Evolutionary conservation across 257 asterid genomes (phyloP), one percentile per base, ranked within the genome.

Genomic region (Anisodus tanguticus): DNA sequence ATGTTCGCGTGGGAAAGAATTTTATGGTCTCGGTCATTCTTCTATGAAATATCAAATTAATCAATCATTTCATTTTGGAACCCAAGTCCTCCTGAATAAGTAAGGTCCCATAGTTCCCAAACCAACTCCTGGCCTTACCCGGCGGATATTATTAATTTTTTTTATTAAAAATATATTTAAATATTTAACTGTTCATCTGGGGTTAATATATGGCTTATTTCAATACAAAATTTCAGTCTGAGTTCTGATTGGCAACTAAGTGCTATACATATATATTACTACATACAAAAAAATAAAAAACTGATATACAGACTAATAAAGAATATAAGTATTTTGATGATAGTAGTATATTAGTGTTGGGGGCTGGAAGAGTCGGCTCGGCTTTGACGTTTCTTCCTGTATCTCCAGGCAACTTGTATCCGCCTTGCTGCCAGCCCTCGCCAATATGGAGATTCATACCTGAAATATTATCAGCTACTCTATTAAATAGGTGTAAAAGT

Each of bases 401-500:
- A 92, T 81, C 97, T 90, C 97, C 98, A 97, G 5, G 97, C 98
- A 16, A 91, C 96, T 85, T 95, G 97, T 63, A 95, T 95, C 45
- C 87, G 90, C 72, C 91, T 88, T 2, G 95, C 97, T 63, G 98
- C 97, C 5, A 88, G 90, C 54, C 90, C 91, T 76, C 94, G 88
- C 97, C 97, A 92, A 85, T 97, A 95, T 16, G 97, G 97, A 3
- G 99, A 95, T 85, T 88, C 93, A 13, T 93, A 93, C 85, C 98
- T 97, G 17, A 77, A 17, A 31, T 31, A 59, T 80, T 6, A 9
- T 37, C 62, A 51, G 76, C 45, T 41, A 41, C 45, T 31, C n/a
- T 11, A 77, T n/a, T 13, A 68, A 37, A 37, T 8, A 22, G 45
- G 45, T 66, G 49, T n/a, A 7, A 22, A 66, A 31, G 4, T 4